phyloP scores from a whole-genome alignment of 2,329 filamentous ascomycete genomes.

The Penicillium freii region DNA sequence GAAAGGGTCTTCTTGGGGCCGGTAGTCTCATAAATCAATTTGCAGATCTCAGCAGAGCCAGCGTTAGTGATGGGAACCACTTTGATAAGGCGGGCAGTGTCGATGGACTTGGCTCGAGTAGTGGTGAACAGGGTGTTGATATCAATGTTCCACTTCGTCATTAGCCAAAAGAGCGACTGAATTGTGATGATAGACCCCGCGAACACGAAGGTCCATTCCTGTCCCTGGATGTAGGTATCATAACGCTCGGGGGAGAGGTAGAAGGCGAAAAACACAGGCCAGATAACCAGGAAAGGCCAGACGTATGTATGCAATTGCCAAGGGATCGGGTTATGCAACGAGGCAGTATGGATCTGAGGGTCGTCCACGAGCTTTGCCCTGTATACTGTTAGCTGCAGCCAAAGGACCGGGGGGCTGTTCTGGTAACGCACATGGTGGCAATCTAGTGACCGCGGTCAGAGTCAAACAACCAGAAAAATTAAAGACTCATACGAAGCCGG shows the following conservation, averaged over 20 bases:
- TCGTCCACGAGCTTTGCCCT: conserved; percentile 88
- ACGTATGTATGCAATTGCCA: conserved; percentile 80
- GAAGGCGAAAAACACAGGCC: conserved; percentile 86
- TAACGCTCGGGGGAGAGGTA: conserved; percentile 83
- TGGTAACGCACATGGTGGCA: conserved; percentile 33
- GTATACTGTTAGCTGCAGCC: conserved; percentile 13
- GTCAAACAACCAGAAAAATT: conserved; percentile 24
- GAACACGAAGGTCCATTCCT: conserved; percentile 98
- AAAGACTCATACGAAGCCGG: conserved; percentile 28
- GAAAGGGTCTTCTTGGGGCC: conserved; percentile 74
- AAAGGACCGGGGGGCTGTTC: conserved; percentile 1
- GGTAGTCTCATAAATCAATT: conserved; percentile 70
- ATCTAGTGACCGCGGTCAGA: conserved; percentile 32
- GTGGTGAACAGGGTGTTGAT: conserved; percentile 79
- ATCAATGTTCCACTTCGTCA: conserved; percentile 96
- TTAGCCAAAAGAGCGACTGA: conserved; percentile 88
- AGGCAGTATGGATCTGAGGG: conserved; percentile 80
- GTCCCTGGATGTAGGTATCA: conserved; percentile 84
- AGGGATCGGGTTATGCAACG: conserved; percentile 83
- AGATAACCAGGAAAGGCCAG: conserved; percentile 88
- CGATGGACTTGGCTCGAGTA: conserved; percentile 64
- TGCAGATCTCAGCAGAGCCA: conserved; percentile 82
- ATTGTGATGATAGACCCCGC: conserved; percentile 80
- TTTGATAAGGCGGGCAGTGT: conserved; percentile 83
- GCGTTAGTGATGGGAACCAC: conserved; percentile 87